Evolutionary conservation across 441 rosid species (phyloP).

Genomic region (Gossypium schwendimanii): DNA sequence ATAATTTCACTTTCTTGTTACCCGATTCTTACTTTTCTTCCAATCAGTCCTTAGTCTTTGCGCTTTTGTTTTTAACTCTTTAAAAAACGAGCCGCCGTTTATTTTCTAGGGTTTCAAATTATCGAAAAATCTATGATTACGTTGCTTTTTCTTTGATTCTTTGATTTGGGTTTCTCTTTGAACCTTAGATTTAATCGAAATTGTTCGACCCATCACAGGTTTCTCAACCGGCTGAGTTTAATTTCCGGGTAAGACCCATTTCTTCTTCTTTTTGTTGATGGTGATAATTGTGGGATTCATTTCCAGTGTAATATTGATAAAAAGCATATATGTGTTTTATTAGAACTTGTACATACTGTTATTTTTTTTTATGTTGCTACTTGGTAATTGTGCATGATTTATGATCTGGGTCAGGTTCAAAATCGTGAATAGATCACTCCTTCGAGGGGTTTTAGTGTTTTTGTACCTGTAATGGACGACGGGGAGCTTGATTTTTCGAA

Average conservation of each 20-base stretch:
- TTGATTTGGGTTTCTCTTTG: background rate
- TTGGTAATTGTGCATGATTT: background rate
- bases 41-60: background rate
- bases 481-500: conserved; percentile 88
- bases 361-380: background rate
- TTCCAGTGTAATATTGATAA: background rate
- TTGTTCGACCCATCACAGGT: conserved; percentile 4
- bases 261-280: background rate
- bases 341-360: conserved; percentile 7
- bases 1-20: background rate
- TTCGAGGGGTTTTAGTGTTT: background rate
- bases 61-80: background rate
- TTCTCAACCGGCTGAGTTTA: background rate
- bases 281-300: background rate
- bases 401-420: background rate
- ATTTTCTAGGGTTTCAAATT: conserved; percentile 21
- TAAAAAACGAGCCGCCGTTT: background rate
- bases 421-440: conserved; percentile 10
- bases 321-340: background rate
- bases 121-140: background rate
- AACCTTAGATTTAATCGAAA: conserved; percentile 5
- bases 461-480: conserved; percentile 52
- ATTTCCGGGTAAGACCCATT: conserved; percentile 4
- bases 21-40: background rate
- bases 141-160: background rate